Conservation (phyloP, 495 filamentous ascomycete genomes). For the Hypoxylon fuscum region DNA sequence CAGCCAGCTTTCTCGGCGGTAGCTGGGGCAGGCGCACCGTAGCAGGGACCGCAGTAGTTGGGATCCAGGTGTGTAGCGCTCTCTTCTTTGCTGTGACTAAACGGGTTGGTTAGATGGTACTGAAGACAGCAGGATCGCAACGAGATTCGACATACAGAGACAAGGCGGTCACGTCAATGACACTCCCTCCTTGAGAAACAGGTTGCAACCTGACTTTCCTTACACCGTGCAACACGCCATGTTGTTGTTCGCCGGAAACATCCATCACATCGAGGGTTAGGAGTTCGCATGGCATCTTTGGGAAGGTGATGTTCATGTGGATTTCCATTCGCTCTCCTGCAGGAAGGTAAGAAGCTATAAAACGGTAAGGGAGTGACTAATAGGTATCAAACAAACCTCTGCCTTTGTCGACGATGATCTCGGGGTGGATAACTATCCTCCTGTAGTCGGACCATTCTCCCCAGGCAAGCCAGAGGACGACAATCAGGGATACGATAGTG, state of each 20-base stretch:
- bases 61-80: conserved; percentile 85
- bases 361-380: conserved; percentile 22
- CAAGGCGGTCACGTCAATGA: conserved; percentile 76
- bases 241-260: conserved; percentile 94
- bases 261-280: conserved; percentile 99
- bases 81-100: conserved; percentile 68
- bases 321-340: conserved; percentile 97
- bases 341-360: conserved; percentile 20
- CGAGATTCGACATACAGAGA: conserved; percentile 67
- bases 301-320: conserved; percentile 97
- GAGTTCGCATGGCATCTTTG: conserved; percentile 91
- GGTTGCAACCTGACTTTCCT: conserved; percentile 84
- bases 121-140: background rate
- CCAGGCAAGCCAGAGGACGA: conserved; percentile 89
- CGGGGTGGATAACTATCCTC: conserved; percentile 84
- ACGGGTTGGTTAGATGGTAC: conserved; percentile 18
- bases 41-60: conserved; percentile 92
- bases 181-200: conserved; percentile 75
- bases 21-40: conserved; percentile 77
- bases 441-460: conserved; percentile 96
- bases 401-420: conserved; percentile 95
- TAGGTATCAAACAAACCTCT: conserved; percentile 69
- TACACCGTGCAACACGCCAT: conserved; percentile 90
- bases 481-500: conserved; percentile 85
- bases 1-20: conserved; percentile 80